Conservation (phyloP, 768 basidiomycete species). For the Tricholoma furcatifolium region DNA sequence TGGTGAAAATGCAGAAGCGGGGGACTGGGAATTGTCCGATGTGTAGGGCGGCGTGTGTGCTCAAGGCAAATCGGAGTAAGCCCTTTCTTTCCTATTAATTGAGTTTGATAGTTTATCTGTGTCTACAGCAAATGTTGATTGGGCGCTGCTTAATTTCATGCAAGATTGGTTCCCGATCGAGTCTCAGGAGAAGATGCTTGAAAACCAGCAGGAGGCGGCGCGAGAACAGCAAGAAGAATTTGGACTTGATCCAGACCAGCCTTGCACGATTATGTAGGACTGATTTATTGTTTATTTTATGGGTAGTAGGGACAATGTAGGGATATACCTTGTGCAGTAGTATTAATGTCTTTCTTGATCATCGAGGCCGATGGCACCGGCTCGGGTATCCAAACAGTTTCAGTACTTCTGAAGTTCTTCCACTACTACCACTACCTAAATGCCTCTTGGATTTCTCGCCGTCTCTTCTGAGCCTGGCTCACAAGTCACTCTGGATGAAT, state of each 20-base stretch:
- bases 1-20: slow-evolving; percentile 90
- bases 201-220: slow-evolving; percentile 74
- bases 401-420: neutral
- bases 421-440: slow-evolving; percentile 8
- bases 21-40: slow-evolving; percentile 77
- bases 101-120: neutral
- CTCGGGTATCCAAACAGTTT: neutral
- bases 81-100: slow-evolving; percentile 8
- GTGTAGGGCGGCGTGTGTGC: slow-evolving; percentile 76
- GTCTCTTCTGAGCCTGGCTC: slow-evolving; percentile 46
- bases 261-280: slow-evolving; percentile 31
- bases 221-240: slow-evolving; percentile 67
- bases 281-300: too few species aligned
- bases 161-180: slow-evolving; percentile 91
- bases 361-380: slow-evolving; percentile 1
- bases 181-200: slow-evolving; percentile 66
- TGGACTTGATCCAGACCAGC: slow-evolving; percentile 49
- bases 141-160: slow-evolving; percentile 82
- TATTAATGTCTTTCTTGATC: neutral
- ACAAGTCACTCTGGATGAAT: slow-evolving; percentile 42
- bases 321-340: too few species aligned
- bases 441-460: slow-evolving; percentile 46
- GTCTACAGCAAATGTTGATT: slow-evolving; percentile 69
- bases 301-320: too few species aligned
- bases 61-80: slow-evolving; percentile 76